Conservation (phyloP, 2,329 filamentous ascomycete genomes). For the Monilinia fructicola region DNA sequence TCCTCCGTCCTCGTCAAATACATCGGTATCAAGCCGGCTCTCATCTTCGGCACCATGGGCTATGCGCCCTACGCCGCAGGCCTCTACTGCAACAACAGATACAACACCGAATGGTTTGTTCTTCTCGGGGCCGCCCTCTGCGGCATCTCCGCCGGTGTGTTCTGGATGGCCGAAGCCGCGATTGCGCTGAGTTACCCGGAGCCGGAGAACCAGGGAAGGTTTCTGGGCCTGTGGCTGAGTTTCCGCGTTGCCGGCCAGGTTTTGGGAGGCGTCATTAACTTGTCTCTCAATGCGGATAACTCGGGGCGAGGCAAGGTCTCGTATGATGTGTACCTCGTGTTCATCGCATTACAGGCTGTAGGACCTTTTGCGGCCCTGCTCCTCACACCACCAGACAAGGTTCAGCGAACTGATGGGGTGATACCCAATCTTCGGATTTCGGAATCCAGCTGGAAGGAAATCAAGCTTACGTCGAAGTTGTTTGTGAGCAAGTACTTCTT, state of each 20-base stretch:
- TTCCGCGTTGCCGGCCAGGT: constrained; percentile 63
- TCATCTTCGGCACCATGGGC: constrained; percentile 71
- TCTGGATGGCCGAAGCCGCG: constrained; percentile 74
- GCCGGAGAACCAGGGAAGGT: constrained; percentile 63
- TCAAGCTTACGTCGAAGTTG: constrained; percentile 57
- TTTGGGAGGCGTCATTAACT: constrained; percentile 68
- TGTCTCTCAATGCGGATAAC: constrained; percentile 61
- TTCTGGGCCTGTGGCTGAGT: constrained; percentile 67
- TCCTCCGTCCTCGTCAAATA: constrained; percentile 62
- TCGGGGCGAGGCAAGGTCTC: constrained; percentile 63
- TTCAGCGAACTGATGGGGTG: constrained; percentile 64
- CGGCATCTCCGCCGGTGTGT: constrained; percentile 57
- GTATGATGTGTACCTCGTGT: constrained; percentile 66
- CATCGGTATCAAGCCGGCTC: constrained; percentile 68
- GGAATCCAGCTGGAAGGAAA: constrained; percentile 56
- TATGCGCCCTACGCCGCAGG: constrained; percentile 71
- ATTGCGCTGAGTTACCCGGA: constrained; percentile 73
- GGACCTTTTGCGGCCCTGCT: constrained; percentile 65
- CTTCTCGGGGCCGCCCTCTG: constrained; percentile 50
- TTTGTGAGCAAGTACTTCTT: constrained; percentile 64
- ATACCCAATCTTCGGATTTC: constrained; percentile 60
- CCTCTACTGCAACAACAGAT: constrained; percentile 71
- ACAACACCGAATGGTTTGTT: constrained; percentile 66
- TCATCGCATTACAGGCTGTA: constrained; percentile 67
- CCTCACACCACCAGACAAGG: constrained; percentile 59